These are phyloP conservation scores for Zymoseptoria ardabiliae DNA, from an alignment of 2,329 filamentous ascomycete genomes.

Conservation along the genomic window DNA sequence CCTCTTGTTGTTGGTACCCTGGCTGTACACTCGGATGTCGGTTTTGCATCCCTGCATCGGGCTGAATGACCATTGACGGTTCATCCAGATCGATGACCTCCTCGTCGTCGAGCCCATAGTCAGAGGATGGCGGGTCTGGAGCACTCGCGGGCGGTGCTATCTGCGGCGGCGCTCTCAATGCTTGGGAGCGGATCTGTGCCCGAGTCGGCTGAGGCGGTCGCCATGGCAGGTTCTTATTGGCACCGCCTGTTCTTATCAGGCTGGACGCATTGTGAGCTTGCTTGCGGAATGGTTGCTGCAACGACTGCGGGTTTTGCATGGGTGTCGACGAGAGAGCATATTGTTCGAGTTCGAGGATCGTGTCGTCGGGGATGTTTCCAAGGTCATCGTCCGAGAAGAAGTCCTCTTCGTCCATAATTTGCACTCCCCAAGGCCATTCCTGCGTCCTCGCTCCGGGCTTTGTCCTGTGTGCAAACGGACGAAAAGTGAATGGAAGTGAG, in stretches of 20 bases:
- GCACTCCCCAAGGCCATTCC: not conserved
- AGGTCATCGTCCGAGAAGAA: constrained; percentile 41
- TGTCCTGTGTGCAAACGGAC: too few relatives aligned
- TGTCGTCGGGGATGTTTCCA: constrained; percentile 38
- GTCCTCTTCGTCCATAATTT: constrained; percentile 33
- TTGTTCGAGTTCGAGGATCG: constrained; percentile 40
- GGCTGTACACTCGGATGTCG: not conserved
- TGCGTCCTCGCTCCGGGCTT: not conserved
- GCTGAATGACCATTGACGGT: constrained; percentile 25
- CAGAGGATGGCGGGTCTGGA: constrained; percentile 28
- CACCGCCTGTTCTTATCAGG: constrained; percentile 13
- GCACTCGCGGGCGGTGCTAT: constrained; percentile 19
- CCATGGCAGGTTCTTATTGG: constrained; percentile 22
- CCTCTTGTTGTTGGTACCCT: not conserved
- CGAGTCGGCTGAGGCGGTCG: constrained; percentile 22
- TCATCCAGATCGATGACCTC: constrained; percentile 41
- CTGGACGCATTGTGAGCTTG: constrained; percentile 18
- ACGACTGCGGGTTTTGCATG: constrained; percentile 30
- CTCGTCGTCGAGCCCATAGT: constrained; percentile 42
- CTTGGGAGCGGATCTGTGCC: not conserved
- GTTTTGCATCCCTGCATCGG: constrained; percentile 11
- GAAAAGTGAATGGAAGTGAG: not conserved
- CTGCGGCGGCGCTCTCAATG: constrained; percentile 6
- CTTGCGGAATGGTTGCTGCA: constrained; percentile 10
- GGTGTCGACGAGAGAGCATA: constrained; percentile 34